Evolutionary conservation across 1,284 basidiomycete genomes (phyloP).

Genomic region (Exsudoporus floridanus): DNA sequence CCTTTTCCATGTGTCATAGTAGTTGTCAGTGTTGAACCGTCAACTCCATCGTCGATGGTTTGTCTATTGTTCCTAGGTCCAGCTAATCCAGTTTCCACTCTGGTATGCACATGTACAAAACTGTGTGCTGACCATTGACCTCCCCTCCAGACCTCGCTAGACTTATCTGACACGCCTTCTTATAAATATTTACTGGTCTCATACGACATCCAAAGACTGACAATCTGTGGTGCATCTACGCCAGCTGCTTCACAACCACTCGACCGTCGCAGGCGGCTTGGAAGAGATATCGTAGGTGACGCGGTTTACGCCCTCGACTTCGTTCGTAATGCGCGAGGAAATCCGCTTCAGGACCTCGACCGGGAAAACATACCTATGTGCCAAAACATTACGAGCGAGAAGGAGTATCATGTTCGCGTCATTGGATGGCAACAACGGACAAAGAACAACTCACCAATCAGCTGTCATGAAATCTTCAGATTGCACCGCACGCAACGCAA

Average conservation of each 20-base stretch:
- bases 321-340: conserved; percentile 97
- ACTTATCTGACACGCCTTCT: background rate
- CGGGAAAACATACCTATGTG: conserved; percentile 88
- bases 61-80: background rate
- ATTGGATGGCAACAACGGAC: background rate
- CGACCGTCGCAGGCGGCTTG: conserved; percentile 85
- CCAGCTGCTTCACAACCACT: conserved; percentile 42
- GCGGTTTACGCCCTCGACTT: conserved; percentile 91
- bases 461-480: conserved; percentile 98
- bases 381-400: background rate
- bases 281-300: conserved; percentile 97
- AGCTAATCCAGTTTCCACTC: background rate
- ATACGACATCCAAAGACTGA: background rate
- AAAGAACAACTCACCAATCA: conserved; percentile 65
- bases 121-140: background rate
- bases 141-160: background rate
- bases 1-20: no score
- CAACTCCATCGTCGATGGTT: background rate
- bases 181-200: background rate
- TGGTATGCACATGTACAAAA: background rate
- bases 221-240: background rate
- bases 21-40: background rate
- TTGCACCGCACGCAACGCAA: conserved; percentile 87
- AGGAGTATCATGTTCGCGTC: background rate
- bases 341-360: conserved; percentile 87